Evolutionary conservation across 371 early-diverging fungal species (phyloP), one percentile per base, ranked within the genome.

Genomic region (Dichotomocladium elegans): DNA sequence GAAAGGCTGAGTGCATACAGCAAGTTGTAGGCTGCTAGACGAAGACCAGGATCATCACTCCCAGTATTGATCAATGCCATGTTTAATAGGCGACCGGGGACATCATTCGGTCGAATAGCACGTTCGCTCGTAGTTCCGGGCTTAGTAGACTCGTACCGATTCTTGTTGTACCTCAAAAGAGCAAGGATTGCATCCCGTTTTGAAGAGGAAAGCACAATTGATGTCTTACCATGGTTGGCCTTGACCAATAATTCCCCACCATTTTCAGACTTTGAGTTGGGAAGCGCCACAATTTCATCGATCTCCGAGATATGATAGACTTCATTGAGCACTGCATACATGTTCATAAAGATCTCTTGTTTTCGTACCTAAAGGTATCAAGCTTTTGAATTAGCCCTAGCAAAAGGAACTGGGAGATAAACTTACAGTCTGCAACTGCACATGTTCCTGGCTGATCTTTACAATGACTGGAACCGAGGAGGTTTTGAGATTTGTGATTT

Each of bases 11-110:
- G 68, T 1, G 93, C 84, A 51, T 85, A 88, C 24, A 95, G 74
- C 59, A 96, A 68, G 57, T 93, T 91, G 66, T 95, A 95, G 0
- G 93, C 88, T 31, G 93, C 86, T 40, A 89, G 65, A 12, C 95
- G 72, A 31, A 96, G 66, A 34, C 76, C 80, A 4, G 91, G 79
- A 57, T 93, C 92, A 10, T 84, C 85, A 34, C 89, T 89, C 0
- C 91, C 92, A 34, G 91, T 74, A 58, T 94, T 94, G 26, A 92
- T 71, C 55, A 96, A 61, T 9, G 95, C 92, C 83, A 95, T 93
- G 52, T 93, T 94, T 22, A 96, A 76, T 29, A 96, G 58, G 31
- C 91, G 88, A 11, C 94, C 96, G 0, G 95, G 92, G 2, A 94
- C 93, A 74, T 94, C 94, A 14, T 82, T 80, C 1, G 95, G 94